A percentile compares a stretch with the other conserved stretches of the same genome.
These are phyloP conservation scores for Cercospora zeae-maydis DNA, from an alignment of 2,329 filamentous ascomycete genomes.

Conservation along the genomic window DNA sequence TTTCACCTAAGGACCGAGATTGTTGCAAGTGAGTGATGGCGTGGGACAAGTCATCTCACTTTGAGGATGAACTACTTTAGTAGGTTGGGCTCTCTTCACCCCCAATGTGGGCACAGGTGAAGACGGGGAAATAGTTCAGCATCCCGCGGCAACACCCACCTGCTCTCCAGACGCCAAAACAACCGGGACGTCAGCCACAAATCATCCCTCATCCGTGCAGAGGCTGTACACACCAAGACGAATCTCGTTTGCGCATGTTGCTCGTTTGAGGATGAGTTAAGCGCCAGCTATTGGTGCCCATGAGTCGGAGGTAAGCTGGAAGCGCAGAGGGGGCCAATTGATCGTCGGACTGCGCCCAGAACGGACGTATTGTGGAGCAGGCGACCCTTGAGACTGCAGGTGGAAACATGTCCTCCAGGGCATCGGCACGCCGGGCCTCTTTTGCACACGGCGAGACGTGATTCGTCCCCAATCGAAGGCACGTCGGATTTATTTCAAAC, in stretches of 20 bases:
- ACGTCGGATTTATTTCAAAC: not conserved
- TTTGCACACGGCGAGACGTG: not conserved
- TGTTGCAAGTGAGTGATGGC: not conserved
- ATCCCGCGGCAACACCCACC: not conserved
- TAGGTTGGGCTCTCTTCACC: not conserved
- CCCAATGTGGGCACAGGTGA: not conserved
- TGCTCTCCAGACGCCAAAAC: not conserved
- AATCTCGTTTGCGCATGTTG: constrained; percentile 3
- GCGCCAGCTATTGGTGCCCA: not conserved
- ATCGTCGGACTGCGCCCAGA: not conserved
- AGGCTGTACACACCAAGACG: not conserved
- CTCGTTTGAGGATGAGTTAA: not conserved
- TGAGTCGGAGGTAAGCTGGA: not conserved
- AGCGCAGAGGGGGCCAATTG: not conserved
- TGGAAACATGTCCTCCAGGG: not conserved
- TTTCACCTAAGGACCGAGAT: not conserved
- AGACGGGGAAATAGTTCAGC: not conserved
- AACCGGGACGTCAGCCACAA: not conserved
- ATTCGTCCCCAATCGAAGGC: not conserved
- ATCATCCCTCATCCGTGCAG: not conserved
- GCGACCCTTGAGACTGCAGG: not conserved
- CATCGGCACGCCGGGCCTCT: not conserved
- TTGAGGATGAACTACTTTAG: not conserved
- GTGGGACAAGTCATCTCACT: not conserved
- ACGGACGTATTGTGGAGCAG: not conserved